Evolutionary conservation across 345 rosid genomes (phyloP).

Genomic region (Eucalyptus pauciflora): DNA sequence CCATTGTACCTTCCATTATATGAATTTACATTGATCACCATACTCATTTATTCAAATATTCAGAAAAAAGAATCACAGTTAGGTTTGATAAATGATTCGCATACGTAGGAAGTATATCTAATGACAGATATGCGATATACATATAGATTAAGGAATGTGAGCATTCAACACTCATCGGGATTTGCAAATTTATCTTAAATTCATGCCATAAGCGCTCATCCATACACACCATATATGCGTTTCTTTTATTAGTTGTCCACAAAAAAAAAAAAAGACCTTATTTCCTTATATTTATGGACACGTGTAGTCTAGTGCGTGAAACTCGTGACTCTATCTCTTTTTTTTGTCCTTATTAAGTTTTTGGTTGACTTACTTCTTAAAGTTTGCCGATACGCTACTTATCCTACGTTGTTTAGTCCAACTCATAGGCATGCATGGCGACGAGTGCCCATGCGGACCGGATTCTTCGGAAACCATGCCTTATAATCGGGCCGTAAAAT

Average conservation of each 20-base stretch:
- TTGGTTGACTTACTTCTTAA: background rate
- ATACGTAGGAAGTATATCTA: background rate
- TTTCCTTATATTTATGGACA: background rate
- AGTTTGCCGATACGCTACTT: background rate
- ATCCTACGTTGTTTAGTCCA: background rate
- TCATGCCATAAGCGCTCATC: background rate
- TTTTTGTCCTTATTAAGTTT: background rate
- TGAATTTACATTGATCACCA: background rate
- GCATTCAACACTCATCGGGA: background rate
- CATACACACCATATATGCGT: background rate
- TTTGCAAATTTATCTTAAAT: background rate
- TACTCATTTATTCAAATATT: background rate
- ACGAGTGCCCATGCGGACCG: background rate
- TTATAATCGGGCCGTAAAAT: background rate
- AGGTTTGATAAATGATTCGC: background rate
- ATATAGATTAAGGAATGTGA: background rate
- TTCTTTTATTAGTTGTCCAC: background rate
- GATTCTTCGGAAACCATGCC: background rate
- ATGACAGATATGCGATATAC: background rate
- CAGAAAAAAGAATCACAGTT: background rate
- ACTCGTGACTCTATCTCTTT: background rate
- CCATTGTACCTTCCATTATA: background rate
- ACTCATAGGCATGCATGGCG: background rate
- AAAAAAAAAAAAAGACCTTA: background rate
- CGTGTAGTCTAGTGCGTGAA: background rate